A percentile compares a stretch with the other conserved stretches of the same genome.
Evolutionary conservation across 1,284 basidiomycete species (phyloP).

Genomic region (Exobasidium rhododendri): DNA sequence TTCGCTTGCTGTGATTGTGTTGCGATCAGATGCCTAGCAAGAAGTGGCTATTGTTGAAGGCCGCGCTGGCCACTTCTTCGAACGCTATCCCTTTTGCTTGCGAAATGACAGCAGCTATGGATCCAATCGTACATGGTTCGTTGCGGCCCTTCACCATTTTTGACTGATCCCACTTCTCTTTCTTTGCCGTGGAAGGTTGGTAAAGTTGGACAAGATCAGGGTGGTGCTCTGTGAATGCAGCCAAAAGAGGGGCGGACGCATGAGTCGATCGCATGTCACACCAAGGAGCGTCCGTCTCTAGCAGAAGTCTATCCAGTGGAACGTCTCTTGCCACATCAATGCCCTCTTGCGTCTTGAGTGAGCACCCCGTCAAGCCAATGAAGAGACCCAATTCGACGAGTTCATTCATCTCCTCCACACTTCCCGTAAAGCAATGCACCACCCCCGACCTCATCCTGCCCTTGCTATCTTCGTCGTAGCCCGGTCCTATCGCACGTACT

Average conservation of each 20-base stretch:
- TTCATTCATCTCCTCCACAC: conserved; percentile 66
- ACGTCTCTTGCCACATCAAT: conserved; percentile 65
- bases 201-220: conserved; percentile 60
- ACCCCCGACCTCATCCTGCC: conserved; percentile 57
- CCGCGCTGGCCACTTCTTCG: conserved; percentile 61
- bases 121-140: conserved; percentile 71
- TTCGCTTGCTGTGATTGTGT: no score
- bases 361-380: conserved; percentile 77
- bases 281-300: conserved; percentile 67
- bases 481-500: conserved; percentile 2
- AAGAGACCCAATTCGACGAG: conserved; percentile 59
- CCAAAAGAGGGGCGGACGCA: conserved; percentile 66
- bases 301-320: conserved; percentile 66
- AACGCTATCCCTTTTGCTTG: conserved; percentile 62
- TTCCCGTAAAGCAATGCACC: conserved; percentile 83
- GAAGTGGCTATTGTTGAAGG: conserved; percentile 37
- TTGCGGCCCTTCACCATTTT: conserved; percentile 74
- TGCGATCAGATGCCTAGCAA: conserved; percentile 28
- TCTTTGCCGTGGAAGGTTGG: conserved; percentile 63
- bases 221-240: conserved; percentile 57
- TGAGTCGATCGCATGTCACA: conserved; percentile 75
- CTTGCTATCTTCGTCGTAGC: conserved; percentile 11
- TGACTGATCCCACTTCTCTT: conserved; percentile 65
- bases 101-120: conserved; percentile 74
- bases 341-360: conserved; percentile 74